Evolutionary conservation across 352 stramenopile genomes (phyloP), one percentile per base, ranked within the genome.

Genomic region (Phytopythium litorale): DNA sequence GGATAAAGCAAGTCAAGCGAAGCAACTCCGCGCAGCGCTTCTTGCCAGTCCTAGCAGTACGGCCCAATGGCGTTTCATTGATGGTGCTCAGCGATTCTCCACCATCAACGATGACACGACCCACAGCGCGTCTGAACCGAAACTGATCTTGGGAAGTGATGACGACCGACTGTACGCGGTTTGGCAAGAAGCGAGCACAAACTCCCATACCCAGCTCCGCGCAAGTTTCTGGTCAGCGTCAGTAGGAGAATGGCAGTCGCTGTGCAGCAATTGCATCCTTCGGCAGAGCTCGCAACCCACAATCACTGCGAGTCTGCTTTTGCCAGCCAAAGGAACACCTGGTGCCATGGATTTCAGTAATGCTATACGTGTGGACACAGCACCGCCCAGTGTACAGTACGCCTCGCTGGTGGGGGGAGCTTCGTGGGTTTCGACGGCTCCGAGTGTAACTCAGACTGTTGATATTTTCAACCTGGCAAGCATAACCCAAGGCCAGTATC

Each of bases 281-380:
- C 73, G 72, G 3, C 62, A 69, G 15, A 84, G 78, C 0, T 76
- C 74, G 0, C 58, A 58, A 4, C 65, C 78, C 0, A 54, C 58
- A 0, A 83, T 76, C 5, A 45, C 69, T 11, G 73, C 70, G 0
- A 83, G 76, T 50, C 38, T 92, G 11, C 45, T 86, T 18, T 66
- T 92, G 3, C 81, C 84, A 4, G 62, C 73, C 13, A 25, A 82
- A 18, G 80, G 80, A 40, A 75, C 78, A 0, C 64, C 75, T 7
- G 76, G 76, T 9, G 67, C 81, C 4, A 60, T 92, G 21, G 78
- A 88, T 53, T 90, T 84, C 65, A 45, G n/a, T 1, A 74, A 73
- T 11, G 58, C 67, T 12, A 68, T 92, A 16, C 65, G 62, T 16
- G 67, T 92, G n/a, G 84, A 91, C 65, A 84, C 81, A 1, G 77